phyloP scores from a whole-genome alignment of 2,329 filamentous ascomycete genomes.

The Fusarium humuli region DNA sequence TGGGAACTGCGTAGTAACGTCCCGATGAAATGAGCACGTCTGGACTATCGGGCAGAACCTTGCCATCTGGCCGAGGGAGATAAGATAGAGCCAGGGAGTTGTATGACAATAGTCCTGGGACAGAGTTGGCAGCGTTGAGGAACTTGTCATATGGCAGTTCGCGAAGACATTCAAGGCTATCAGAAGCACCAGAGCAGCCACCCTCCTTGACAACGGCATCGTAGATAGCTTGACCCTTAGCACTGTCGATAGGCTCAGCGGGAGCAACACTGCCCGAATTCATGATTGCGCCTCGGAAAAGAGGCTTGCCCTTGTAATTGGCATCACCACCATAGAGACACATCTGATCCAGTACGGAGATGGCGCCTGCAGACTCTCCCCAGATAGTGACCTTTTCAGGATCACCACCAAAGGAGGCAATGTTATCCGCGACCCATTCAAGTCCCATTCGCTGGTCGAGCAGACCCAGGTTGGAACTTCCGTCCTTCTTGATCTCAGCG shows the following conservation, averaged over 20 bases:
- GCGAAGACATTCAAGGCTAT: slow-evolving; percentile 76
- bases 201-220: slow-evolving; percentile 69
- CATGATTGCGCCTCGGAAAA: slow-evolving; percentile 85
- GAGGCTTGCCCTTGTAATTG: slow-evolving; percentile 77
- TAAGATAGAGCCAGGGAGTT: slow-evolving; percentile 77
- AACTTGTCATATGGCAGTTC: slow-evolving; percentile 68
- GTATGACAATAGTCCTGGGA: slow-evolving; percentile 76
- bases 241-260: slow-evolving; percentile 71
- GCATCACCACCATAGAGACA: slow-evolving; percentile 77
- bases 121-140: slow-evolving; percentile 74
- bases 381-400: slow-evolving; percentile 82
- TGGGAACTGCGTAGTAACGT: slow-evolving; percentile 61
- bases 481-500: slow-evolving; percentile 74
- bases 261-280: slow-evolving; percentile 74
- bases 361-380: slow-evolving; percentile 78
- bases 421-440: slow-evolving; percentile 83
- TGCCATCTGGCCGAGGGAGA: slow-evolving; percentile 78
- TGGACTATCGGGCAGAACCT: slow-evolving; percentile 69
- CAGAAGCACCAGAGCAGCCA: slow-evolving; percentile 68
- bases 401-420: slow-evolving; percentile 81
- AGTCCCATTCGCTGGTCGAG: slow-evolving; percentile 79
- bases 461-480: slow-evolving; percentile 76
- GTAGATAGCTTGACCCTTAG: slow-evolving; percentile 74
- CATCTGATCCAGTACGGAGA: slow-evolving; percentile 83
- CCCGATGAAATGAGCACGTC: slow-evolving; percentile 67